A percentile compares a stretch with the other conserved stretches of the same genome.
Conservation (phyloP, 495 filamentous ascomycete genomes). For the Lasiosphaeria ovina region DNA sequence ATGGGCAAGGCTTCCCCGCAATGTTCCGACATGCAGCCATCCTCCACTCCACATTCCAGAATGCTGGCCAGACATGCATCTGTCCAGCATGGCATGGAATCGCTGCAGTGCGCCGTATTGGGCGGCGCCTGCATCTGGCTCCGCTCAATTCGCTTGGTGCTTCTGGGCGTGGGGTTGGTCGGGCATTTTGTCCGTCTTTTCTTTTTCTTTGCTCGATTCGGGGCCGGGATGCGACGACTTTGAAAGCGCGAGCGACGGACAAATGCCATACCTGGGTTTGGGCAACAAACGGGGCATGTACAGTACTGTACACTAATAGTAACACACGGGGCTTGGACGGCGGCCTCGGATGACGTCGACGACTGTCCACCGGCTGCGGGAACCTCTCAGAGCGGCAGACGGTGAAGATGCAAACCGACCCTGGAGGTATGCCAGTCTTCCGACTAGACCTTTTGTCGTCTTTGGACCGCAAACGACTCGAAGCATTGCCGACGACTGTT, state of each 20-base stretch:
- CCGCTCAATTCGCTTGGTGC: not conserved
- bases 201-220: not conserved
- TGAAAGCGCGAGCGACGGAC: no score
- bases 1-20: constrained; percentile 5
- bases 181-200: not conserved
- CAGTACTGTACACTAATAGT: no score
- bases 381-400: not conserved
- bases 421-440: not conserved
- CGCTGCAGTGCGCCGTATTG: not conserved
- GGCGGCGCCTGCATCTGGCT: not conserved
- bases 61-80: not conserved
- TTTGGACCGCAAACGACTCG: no score
- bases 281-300: no score
- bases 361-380: constrained; percentile 1
- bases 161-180: constrained; percentile 1
- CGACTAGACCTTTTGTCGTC: not conserved
- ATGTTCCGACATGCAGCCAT: constrained; percentile 5
- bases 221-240: not conserved
- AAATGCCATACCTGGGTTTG: no score
- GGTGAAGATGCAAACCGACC: not conserved
- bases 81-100: no score
- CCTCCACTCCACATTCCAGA: not conserved
- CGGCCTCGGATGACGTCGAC: not conserved
- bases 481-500: not conserved
- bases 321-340: no score